Conservation (phyloP, 179 eudicot genomes). For the Beta lomatogona region DNA sequence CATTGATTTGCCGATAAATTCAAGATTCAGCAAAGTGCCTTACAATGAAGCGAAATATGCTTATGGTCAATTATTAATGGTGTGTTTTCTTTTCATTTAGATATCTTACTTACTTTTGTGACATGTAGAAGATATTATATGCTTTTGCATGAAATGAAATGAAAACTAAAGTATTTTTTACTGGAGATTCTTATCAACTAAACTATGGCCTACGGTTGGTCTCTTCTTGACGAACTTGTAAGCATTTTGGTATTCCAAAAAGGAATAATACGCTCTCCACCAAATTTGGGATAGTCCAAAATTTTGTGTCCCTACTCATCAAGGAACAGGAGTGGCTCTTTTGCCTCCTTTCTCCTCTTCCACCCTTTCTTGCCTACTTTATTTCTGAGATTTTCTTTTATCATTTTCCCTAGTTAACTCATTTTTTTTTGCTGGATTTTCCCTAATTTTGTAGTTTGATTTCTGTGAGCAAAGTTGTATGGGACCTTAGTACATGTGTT, state of each 20-base stretch:
- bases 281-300: conserved; percentile 30
- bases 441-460: not conserved
- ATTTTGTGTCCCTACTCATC: conserved; percentile 5
- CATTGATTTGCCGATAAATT: not conserved
- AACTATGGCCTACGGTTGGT: conserved; percentile 15
- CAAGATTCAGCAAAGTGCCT: conserved; percentile 10
- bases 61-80: not conserved
- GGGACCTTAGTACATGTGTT: not conserved
- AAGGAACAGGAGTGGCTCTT: not conserved
- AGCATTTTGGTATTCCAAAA: conserved; percentile 19
- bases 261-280: conserved; percentile 33
- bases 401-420: not conserved
- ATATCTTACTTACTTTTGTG: conserved; percentile 20
- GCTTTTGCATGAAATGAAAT: conserved; percentile 23
- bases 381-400: no score
- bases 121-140: conserved; percentile 10
- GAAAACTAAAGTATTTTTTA: conserved; percentile 18
- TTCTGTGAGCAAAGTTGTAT: not conserved
- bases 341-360: not conserved
- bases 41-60: conserved; percentile 15
- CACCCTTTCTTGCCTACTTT: not conserved
- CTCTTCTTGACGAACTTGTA: conserved; percentile 16
- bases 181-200: conserved; percentile 33
- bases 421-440: not conserved
- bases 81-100: conserved; percentile 25